These are phyloP conservation scores for Pichia sp. DNA, from an alignment of 1,139 yeast genomes.

Conservation along the genomic window DNA sequence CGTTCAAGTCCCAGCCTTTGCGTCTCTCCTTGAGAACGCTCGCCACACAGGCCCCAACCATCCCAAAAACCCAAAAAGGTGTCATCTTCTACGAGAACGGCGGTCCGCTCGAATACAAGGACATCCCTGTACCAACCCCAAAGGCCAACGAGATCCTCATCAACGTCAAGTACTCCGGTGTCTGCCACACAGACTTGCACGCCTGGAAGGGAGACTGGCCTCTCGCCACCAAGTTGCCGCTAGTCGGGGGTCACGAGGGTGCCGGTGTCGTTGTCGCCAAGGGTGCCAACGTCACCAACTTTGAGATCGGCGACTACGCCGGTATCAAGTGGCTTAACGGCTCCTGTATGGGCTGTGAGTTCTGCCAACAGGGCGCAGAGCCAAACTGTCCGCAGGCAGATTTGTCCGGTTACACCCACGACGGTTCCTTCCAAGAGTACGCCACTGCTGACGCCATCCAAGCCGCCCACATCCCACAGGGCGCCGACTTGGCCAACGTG, in stretches of 20 bases:
- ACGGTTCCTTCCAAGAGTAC: conserved; percentile 77
- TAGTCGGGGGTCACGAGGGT: conserved; percentile 84
- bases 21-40: conserved; percentile 7
- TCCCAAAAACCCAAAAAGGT: conserved; percentile 46
- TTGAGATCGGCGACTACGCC: conserved; percentile 67
- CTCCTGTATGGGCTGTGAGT: conserved; percentile 67
- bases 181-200: conserved; percentile 75
- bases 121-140: conserved; percentile 65
- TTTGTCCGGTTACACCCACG: conserved; percentile 73
- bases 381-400: conserved; percentile 67
- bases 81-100: conserved; percentile 45
- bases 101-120: conserved; percentile 52
- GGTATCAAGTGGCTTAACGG: conserved; percentile 77
- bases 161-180: conserved; percentile 72
- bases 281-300: conserved; percentile 63
- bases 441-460: conserved; percentile 78
- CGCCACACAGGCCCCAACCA: conserved; percentile 20
- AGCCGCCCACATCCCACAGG: conserved; percentile 66
- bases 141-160: conserved; percentile 63
- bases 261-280: conserved; percentile 74
- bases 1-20: background rate
- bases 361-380: conserved; percentile 60
- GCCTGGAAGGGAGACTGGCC: conserved; percentile 87
- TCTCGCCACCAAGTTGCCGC: conserved; percentile 57
- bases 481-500: conserved; percentile 61